phyloP scores from a whole-genome alignment of 106 monocot genomes.

The Alisma plantagoaquatica region DNA sequence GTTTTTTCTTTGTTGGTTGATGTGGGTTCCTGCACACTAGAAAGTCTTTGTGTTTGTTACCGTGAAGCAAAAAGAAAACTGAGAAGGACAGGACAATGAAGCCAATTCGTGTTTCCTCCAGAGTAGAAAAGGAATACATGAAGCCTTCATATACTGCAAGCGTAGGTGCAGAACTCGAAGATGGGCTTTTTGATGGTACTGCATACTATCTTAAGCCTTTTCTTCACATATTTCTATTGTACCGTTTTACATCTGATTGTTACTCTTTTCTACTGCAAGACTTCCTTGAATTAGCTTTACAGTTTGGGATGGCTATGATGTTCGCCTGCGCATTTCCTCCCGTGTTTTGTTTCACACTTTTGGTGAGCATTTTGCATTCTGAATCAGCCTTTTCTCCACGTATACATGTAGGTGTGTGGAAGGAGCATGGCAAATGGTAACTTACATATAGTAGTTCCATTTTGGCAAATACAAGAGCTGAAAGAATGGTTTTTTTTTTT shows the following conservation, averaged over 20 bases:
- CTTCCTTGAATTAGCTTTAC: slow-evolving; percentile 81
- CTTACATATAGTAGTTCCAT: no score
- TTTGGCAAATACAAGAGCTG: no score
- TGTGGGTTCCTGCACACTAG: not conserved
- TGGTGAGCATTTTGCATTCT: slow-evolving; percentile 32
- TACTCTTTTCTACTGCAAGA: slow-evolving; percentile 16
- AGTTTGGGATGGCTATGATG: slow-evolving; percentile 97
- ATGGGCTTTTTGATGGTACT: slow-evolving; percentile 88
- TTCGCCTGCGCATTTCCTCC: slow-evolving; percentile 94
- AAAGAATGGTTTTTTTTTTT: no score
- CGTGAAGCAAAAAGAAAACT: slow-evolving; percentile 58
- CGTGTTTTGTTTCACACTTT: slow-evolving; percentile 71
- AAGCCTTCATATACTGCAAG: slow-evolving; percentile 83
- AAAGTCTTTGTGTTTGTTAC: no score
- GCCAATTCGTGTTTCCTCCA: slow-evolving; percentile 31
- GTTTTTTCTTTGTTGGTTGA: not conserved
- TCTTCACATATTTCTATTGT: no score
- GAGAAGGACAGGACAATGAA: slow-evolving; percentile 48
- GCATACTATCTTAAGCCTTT: no score
- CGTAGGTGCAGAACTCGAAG: slow-evolving; percentile 76
- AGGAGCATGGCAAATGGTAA: no score
- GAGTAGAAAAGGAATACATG: slow-evolving; percentile 88
- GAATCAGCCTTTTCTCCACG: no score
- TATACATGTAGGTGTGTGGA: no score
- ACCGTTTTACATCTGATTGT: no score